Evolutionary conservation across 1,139 yeast genomes (phyloP).

Genomic region (Geotrichum phurueaensis): DNA sequence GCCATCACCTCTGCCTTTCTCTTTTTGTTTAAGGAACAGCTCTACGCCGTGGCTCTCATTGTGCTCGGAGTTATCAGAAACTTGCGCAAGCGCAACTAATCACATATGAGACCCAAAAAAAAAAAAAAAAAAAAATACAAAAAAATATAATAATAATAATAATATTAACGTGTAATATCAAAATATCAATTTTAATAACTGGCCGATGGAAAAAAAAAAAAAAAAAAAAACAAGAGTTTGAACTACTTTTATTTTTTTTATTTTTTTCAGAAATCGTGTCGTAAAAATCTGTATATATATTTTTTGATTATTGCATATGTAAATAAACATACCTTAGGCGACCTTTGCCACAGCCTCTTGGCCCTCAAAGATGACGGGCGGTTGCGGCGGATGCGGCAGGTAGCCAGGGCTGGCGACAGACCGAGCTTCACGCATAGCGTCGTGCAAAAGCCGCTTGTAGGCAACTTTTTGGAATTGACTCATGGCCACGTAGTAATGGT

Average conservation of each 20-base stretch:
- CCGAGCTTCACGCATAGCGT: background rate
- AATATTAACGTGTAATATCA: background rate
- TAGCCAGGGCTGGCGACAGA: background rate
- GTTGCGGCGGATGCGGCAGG: background rate
- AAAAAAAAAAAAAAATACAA: background rate
- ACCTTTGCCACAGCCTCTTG: background rate
- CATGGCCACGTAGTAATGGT: slow-evolving; percentile 27
- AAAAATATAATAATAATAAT: background rate
- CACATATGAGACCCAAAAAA: background rate
- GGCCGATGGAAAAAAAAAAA: too few species aligned
- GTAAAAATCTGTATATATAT: too few species aligned
- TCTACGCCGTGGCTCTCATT: slow-evolving; percentile 37
- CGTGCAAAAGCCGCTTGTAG: slow-evolving; percentile 24
- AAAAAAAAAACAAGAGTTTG: too few species aligned
- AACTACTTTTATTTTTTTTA: too few species aligned
- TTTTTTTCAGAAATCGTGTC: too few species aligned
- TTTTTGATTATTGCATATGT: too few species aligned
- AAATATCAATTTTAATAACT: too few species aligned
- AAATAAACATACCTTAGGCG: background rate
- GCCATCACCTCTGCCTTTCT: slow-evolving; percentile 85
- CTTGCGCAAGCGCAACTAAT: slow-evolving; percentile 17
- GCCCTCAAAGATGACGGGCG: background rate
- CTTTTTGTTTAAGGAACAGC: slow-evolving; percentile 85
- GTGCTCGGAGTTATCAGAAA: slow-evolving; percentile 28
- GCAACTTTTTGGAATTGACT: slow-evolving; percentile 32